Base-by-base conservation (phyloP, 2,329 filamentous ascomycete species). In the Scleromitrula shiraiana region DNA sequence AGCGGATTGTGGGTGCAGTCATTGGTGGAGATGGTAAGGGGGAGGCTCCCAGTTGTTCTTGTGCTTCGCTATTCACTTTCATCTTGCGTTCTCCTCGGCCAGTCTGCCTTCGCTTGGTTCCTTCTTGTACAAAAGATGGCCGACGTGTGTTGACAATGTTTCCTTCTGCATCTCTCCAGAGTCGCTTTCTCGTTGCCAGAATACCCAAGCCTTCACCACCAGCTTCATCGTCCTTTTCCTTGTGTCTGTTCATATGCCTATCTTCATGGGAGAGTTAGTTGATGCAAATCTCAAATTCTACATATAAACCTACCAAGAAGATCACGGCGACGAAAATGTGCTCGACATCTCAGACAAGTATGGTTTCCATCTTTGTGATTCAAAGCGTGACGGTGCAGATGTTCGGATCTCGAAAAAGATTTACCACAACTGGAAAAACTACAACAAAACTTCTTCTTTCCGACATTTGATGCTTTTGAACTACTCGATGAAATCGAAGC, bases 281-380 rank as follows among this genome's bases (percentile, higher is more conserved):
- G 36, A 26, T 32, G 44, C 30, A 26, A 15, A 26, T 5, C 24
- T 40, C 32, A 2, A 32, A 30, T 23, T 22, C 22, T 14, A 27
- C 7, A 22, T 23, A 19, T 19, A 27, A 38, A 56, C 70, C 61
- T 66, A 77, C 75, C 72, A 49, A 79, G 64, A 29, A 79, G 62
- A 58, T 79, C 76, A 24, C 70, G 71, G 36, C 76, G 67, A 41
- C 73, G 72, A 59, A 78, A 79, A 58, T 78, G 74, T 12, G 75
- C 71, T 46, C 71, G 68, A 50, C 76, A 79, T 58, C 75, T 66
- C 46, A 69, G 61, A 54, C 76, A 78, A 2, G 73, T 77, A 52
- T 71, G 70, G 22, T 73, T 70, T 2, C 67, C 66, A 45, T 67
- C 65, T 24, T 69, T 66, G 53, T 75, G 73, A 51, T 76, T 76